Evolutionary conservation across 2,329 filamentous ascomycete genomes (phyloP).

Genomic region (Emmonsia crescens): DNA sequence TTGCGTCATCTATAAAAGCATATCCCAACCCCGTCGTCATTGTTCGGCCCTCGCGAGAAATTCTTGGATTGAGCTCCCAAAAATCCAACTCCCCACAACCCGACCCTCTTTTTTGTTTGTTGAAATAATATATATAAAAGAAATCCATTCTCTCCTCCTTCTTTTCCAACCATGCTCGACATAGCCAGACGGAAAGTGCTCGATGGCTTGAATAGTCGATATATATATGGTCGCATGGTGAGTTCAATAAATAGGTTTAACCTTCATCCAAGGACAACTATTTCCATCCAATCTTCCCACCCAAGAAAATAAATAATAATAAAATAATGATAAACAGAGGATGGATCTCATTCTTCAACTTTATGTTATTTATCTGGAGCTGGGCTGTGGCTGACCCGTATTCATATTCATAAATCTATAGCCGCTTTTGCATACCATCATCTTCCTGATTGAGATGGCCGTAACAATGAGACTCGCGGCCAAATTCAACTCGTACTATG

Average conservation of each 20-base stretch:
- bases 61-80: neutral
- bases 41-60: too few species aligned
- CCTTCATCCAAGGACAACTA: neutral
- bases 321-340: too few species aligned
- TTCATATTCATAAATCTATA: constrained; percentile 33
- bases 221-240: constrained; percentile 38
- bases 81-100: neutral
- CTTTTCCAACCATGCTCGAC: constrained; percentile 30
- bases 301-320: neutral
- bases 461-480: constrained; percentile 70
- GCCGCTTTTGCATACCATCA: constrained; percentile 76
- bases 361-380: neutral
- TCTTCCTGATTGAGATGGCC: constrained; percentile 81
- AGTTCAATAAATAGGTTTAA: constrained; percentile 11
- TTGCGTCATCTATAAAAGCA: constrained; percentile 3
- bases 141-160: constrained; percentile 14
- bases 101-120: neutral
- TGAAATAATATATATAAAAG: constrained; percentile 14
- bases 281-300: neutral
- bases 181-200: constrained; percentile 31
- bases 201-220: constrained; percentile 36
- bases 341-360: too few species aligned
- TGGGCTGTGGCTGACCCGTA: neutral
- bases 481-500: constrained; percentile 91
- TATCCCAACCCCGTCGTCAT: neutral